phyloP scores from a whole-genome alignment of 768 basidiomycete genomes.

The Coprinellus micaceus region DNA sequence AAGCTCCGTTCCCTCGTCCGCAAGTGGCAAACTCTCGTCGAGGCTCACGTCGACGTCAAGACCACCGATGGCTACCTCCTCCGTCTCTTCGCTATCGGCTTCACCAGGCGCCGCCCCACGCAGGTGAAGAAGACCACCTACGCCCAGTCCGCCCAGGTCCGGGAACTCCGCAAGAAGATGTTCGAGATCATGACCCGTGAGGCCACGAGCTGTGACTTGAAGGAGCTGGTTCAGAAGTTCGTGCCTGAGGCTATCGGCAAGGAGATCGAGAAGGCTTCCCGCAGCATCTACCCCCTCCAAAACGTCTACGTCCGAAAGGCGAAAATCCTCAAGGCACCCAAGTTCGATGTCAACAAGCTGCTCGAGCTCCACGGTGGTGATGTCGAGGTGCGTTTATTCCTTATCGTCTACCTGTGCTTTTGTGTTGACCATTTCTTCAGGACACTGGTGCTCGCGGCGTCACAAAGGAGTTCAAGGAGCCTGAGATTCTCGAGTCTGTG shows the following conservation, averaged over 20 bases:
- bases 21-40: conserved; percentile 99
- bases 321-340: conserved; percentile 97
- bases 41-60: conserved; percentile 98
- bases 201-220: conserved; percentile 91
- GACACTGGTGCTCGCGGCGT: conserved; percentile 88
- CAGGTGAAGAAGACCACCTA: conserved; percentile 99
- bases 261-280: conserved; percentile 97
- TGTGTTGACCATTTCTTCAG: conserved; percentile 34
- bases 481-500: conserved; percentile 88
- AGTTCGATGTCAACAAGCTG: conserved; percentile 92
- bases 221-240: conserved; percentile 98
- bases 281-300: conserved; percentile 97
- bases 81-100: conserved; percentile 97
- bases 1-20: conserved; percentile 99
- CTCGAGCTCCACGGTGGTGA: conserved; percentile 96
- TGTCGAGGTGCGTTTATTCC: conserved; percentile 67
- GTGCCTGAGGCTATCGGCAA: conserved; percentile 98
- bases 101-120: conserved; percentile 94
- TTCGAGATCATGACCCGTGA: conserved; percentile 98
- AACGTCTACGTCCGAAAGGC: conserved; percentile 99
- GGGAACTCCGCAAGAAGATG: conserved; percentile 99
- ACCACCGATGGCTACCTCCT: conserved; percentile 99
- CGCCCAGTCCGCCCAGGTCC: conserved; percentile 90
- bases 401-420: conserved; percentile 10
- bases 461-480: conserved; percentile 97